Evolutionary conservation across 208 protist genomes (phyloP), one percentile per base, ranked within the genome.

Genomic region (Sergeia podlipaevii): DNA sequence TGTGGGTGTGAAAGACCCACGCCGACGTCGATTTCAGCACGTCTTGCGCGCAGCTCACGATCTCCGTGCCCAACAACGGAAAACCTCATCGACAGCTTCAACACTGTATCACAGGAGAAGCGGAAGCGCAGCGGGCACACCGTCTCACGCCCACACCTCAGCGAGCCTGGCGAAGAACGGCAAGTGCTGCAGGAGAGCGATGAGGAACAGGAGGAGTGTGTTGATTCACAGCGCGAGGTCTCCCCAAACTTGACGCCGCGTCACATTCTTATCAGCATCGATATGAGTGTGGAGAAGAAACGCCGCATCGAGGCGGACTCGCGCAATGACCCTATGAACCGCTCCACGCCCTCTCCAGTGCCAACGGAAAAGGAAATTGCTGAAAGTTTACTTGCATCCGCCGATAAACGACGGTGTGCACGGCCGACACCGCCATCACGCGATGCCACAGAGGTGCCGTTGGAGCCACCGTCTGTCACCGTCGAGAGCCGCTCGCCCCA

Each of bases 51-150:
- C 33, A 21, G 24, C 23, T 70, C 73, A 17, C 34, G 63, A 24
- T 80, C 73, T 26, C 73, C 73, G 33, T 70, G 58, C 53, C 67
- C 65, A 6, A 80, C 73, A 7, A 69, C 73, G 3, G 58, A 71
- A 26, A 54, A 80, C 67, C 41, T 77, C 5, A 39, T 66, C 13
- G 43, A 55, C 38, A 77, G 65, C 47, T 49, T 77, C 2, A n/a
- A n/a, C n/a, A 53, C 61, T 30, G 66, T 70, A 5, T 65, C 65
- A 3, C 42, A 51, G 15, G 49, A 53, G 2, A 77, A 65, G 36
- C 28, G 17, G 29, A 36, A 42, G 11, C 68, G 56, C 46, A 41
- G 41, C 13, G n/a, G n/a, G n/a, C n/a, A n/a, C n/a, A n/a, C n/a
- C n/a, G n/a, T n/a, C n/a, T n/a, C n/a, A n/a, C n/a, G n/a, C n/a